Base-by-base conservation (phyloP, 2,329 filamentous ascomycete genomes). In the Bipolaris bicolor region DNA sequence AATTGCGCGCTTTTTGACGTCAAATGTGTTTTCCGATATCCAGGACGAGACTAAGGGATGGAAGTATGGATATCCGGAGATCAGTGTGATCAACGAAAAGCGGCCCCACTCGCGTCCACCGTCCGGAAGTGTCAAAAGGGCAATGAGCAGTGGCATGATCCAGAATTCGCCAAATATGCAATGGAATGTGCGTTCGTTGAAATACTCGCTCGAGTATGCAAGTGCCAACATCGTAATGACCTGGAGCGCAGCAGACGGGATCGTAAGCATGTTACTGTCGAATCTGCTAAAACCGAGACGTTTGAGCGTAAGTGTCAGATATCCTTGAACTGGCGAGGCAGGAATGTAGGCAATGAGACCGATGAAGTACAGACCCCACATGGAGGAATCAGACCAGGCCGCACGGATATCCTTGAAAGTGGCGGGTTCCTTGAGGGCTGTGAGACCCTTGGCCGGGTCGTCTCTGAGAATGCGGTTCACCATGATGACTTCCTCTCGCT, bases 401-500 rank as follows among this genome's bases (percentile, higher is more conserved):
- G 79, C 64, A 69, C 77, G 80, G 43, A 85, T 77, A 62, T 83
- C 78, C 22, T 69, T 75, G 1, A 77, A 77, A 0, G 76, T 80
- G 6, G 85, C 73, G 1, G 80, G 79, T 67, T 86, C 81, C 3
- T 83, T 78, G 62, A 86, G 84, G 64, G 84, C 81, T 77, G 85
- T 86, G 49, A 79, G 79, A 16, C 83, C 83, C 63, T 86, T 86
- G 51, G 78, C 79, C 1, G 82, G 82, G 52, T 84, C 82, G 52
- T 84, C 82, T n/a, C 82, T 79, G 18, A 84, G 76, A 26, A 87
- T 79, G 24, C 82, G 82, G 70, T 89, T 90, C 39, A 88, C 81
- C 82, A 90, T 86, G 68, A 90, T 89, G 49, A 84, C 81, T 65
- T 90, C 88, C 66, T 90, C 85, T 5, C 81, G 80, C 66, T 89